A percentile compares a stretch with the other conserved stretches of the same genome.
phyloP scores from a whole-genome alignment of 202 grass and related monocot species.

The Alloteropsis angusta region DNA sequence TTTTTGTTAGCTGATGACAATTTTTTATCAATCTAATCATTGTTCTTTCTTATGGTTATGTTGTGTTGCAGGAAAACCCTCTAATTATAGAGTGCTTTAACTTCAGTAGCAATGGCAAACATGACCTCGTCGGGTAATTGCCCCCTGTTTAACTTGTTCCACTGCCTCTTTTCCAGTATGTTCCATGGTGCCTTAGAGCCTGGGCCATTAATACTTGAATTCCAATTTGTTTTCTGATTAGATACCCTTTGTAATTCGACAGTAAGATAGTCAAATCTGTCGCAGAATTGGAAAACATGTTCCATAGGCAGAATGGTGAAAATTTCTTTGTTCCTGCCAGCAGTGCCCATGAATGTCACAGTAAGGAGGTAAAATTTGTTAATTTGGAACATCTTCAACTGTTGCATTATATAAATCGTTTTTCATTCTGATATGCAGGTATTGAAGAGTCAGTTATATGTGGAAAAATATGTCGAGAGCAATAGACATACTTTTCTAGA shows the following conservation, averaged over 20 bases:
- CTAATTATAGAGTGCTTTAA: conserved; percentile 93
- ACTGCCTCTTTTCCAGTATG: conserved; percentile 10
- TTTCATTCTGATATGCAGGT: conserved; percentile 49
- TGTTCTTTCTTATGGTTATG: conserved; percentile 1
- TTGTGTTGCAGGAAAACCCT: conserved; percentile 85
- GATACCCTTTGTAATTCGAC: conserved; percentile 55
- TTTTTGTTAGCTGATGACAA: conserved; percentile 17
- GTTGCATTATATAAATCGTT: conserved; percentile 4
- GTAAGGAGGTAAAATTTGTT: conserved; percentile 71
- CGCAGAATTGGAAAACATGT: conserved; percentile 74
- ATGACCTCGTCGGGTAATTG: conserved; percentile 92
- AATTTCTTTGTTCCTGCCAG: conserved; percentile 66
- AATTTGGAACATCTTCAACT: conserved; percentile 13
- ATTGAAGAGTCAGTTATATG: conserved; percentile 76
- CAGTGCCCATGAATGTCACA: conserved; percentile 57
- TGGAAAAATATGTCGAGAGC: conserved; percentile 72
- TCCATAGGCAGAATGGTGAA: conserved; percentile 54
- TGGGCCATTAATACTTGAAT: conserved; percentile 38
- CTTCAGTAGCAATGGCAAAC: conserved; percentile 85
- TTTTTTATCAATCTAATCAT: conserved; percentile 8
- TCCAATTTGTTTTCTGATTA: conserved; percentile 44
- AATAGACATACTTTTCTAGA: conserved; percentile 83
- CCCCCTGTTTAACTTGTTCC: conserved; percentile 14
- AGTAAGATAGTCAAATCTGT: conserved; percentile 96
- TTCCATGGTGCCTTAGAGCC: conserved; percentile 29